Conservation (phyloP, 768 basidiomycete species). For the Calocybe cyanea region DNA sequence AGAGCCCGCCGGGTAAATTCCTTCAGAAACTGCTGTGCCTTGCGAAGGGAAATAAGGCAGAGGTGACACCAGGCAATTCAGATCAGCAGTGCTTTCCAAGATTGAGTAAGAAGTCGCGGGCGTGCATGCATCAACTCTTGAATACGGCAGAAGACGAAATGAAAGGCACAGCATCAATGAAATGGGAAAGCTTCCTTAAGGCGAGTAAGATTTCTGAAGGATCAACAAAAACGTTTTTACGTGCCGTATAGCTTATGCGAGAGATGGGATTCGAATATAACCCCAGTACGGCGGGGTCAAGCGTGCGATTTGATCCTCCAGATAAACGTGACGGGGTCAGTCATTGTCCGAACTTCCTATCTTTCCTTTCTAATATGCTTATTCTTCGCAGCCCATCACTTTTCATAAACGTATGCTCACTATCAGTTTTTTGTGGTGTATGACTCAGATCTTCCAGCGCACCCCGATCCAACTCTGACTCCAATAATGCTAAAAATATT, state of each 20-base stretch:
- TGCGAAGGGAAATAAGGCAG: constrained; percentile 28
- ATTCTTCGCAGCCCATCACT: constrained; percentile 51
- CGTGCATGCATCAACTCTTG: constrained; percentile 63
- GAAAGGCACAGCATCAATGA: constrained; percentile 55
- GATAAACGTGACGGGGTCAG: constrained; percentile 38
- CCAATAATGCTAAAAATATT: constrained; percentile 47
- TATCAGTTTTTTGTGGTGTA: neutral
- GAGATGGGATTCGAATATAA: constrained; percentile 76
- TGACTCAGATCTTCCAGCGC: constrained; percentile 40
- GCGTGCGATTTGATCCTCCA: constrained; percentile 80
- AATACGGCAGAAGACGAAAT: constrained; percentile 52
- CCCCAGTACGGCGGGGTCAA: constrained; percentile 76
- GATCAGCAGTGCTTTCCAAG: constrained; percentile 54
- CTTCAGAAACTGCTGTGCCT: constrained; percentile 43
- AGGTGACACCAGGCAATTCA: constrained; percentile 37
- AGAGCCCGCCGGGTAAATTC: constrained; percentile 40
- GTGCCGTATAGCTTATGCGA: constrained; percentile 54
- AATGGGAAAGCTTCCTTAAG: constrained; percentile 78
- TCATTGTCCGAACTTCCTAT: neutral
- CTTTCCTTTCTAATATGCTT: neutral
- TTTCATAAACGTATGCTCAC: constrained; percentile 66
- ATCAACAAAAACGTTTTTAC: neutral
- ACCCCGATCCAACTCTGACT: constrained; percentile 66
- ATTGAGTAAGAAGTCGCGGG: constrained; percentile 54
- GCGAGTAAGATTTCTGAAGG: constrained; percentile 29